Conservation (phyloP, 176 grass and related monocot genomes). For the Eragrostis curvula region DNA sequence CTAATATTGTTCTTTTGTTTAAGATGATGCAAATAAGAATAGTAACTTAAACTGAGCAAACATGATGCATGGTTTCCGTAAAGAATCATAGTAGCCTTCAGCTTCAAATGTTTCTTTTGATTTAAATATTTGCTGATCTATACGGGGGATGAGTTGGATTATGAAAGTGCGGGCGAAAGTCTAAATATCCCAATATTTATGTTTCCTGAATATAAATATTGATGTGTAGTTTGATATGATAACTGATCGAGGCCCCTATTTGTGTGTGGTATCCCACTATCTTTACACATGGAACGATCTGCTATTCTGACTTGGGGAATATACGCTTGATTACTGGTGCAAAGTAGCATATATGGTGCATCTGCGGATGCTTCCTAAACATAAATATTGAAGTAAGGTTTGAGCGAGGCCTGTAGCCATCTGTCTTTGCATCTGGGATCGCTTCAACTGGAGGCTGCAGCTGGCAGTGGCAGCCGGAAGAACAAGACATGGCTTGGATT, state of each 20-base stretch:
- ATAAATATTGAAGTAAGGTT: not conserved
- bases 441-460: not conserved
- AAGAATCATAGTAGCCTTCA: not conserved
- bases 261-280: not conserved
- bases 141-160: not conserved
- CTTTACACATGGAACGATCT: not conserved
- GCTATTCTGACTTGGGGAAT: not conserved
- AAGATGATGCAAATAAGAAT: not conserved
- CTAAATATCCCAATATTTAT: not conserved
- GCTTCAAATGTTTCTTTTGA: not conserved
- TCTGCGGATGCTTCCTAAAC: too few species aligned
- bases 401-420: not conserved
- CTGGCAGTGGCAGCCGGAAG: not conserved
- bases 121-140: not conserved
- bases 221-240: not conserved
- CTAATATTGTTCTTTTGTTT: not conserved
- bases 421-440: not conserved
- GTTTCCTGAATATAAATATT: not conserved
- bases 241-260: not conserved
- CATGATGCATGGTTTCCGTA: not conserved
- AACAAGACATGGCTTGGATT: too few species aligned
- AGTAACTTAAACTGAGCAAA: constrained; percentile 6
- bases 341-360: too few species aligned
- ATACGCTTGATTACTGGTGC: not conserved
- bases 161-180: not conserved